Evolutionary conservation across 345 rosid genomes (phyloP).

Genomic region (Syzygium aqueum): DNA sequence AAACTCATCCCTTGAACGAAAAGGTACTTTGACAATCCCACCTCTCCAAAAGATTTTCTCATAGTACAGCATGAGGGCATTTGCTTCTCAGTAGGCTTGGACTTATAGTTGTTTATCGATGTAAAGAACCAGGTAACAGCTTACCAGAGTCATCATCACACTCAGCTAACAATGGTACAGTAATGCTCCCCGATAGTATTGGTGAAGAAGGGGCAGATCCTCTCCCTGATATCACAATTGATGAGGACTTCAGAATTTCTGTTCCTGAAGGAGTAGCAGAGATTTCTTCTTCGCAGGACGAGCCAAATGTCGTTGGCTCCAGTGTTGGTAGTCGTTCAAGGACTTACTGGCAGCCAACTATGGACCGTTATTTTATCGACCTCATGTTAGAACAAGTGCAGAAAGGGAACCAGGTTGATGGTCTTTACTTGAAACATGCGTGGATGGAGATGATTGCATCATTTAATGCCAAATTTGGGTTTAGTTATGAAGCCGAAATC

Average conservation of each 20-base stretch:
- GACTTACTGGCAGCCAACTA: slow-evolving; percentile 80
- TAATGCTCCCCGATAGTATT: background rate
- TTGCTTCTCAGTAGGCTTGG: background rate
- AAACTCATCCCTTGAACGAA: slow-evolving; percentile 30
- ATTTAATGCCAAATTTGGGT: slow-evolving; percentile 67
- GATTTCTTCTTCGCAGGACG: slow-evolving; percentile 10
- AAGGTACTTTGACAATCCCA: slow-evolving; percentile 24
- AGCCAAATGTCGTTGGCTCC: slow-evolving; percentile 1
- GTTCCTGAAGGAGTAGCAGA: slow-evolving; percentile 15
- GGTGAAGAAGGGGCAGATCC: slow-evolving; percentile 17
- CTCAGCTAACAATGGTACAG: slow-evolving; percentile 8
- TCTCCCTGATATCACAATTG: slow-evolving; percentile 13
- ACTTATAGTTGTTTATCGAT: background rate
- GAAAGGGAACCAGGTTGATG: slow-evolving; percentile 70
- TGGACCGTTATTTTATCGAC: slow-evolving; percentile 75
- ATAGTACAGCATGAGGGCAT: background rate
- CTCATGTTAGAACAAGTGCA: slow-evolving; percentile 70
- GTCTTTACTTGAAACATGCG: slow-evolving; percentile 67
- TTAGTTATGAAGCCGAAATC: slow-evolving; percentile 51
- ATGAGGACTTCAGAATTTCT: slow-evolving; percentile 27
- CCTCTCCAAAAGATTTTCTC: background rate
- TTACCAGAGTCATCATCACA: slow-evolving; percentile 8
- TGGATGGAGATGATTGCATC: slow-evolving; percentile 66
- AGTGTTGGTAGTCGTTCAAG: slow-evolving; percentile 29
- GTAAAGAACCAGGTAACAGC: slow-evolving; percentile 13